Evolutionary conservation across 2,329 filamentous ascomycete species (phyloP).

Genomic region (Fulvia fulva): DNA sequence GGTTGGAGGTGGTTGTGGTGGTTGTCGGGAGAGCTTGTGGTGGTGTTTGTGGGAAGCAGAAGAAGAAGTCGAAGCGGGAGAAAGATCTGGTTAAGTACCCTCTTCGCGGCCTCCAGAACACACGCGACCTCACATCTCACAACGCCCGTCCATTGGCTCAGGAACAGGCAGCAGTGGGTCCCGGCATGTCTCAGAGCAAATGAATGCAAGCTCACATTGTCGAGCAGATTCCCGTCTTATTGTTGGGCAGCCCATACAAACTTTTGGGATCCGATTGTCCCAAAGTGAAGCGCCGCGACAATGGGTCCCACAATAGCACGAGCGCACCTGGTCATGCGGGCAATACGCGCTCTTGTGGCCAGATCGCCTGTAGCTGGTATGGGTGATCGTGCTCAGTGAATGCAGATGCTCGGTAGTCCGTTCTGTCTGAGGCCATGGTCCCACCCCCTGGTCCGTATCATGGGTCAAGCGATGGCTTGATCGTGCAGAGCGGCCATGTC

Average conservation of each 20-base stretch:
- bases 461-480: slow-evolving; percentile 6
- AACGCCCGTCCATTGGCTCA: not conserved
- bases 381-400: too few relatives aligned
- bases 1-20: not conserved
- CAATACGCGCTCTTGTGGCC: not conserved
- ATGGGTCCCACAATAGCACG: not conserved
- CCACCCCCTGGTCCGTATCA: not conserved
- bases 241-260: not conserved
- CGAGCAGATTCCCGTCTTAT: not conserved
- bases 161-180: not conserved
- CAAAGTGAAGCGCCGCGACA: not conserved
- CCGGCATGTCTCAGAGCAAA: not conserved
- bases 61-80: not conserved
- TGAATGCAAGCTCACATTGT: not conserved
- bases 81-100: not conserved
- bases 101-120: not conserved
- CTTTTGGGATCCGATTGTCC: not conserved
- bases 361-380: too few relatives aligned
- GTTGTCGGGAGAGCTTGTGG: not conserved
- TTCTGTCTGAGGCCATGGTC: too few relatives aligned
- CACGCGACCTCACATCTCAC: not conserved
- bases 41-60: not conserved
- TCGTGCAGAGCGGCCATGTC: slow-evolving; percentile 4
- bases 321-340: not conserved
- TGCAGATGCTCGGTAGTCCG: not conserved